These are phyloP conservation scores for Lanmaoa rubissima DNA, from an alignment of 768 basidiomycete genomes.

Conservation along the genomic window DNA sequence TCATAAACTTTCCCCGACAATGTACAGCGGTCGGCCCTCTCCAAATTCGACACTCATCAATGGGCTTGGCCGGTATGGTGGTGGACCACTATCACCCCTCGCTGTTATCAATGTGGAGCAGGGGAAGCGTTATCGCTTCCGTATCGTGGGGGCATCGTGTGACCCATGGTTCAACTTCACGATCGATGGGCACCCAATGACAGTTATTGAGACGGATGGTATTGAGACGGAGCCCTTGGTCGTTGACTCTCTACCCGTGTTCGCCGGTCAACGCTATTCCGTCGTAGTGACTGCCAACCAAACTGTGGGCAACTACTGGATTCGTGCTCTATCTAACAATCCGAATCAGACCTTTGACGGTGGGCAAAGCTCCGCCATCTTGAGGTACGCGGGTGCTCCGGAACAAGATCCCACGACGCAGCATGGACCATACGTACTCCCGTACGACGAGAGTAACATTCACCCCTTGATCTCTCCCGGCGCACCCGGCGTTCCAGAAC, in stretches of 20 bases:
- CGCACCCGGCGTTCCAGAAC: constrained; percentile 34
- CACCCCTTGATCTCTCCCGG: constrained; percentile 29
- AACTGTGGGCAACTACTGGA: constrained; percentile 40
- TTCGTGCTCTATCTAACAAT: constrained; percentile 31
- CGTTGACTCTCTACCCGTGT: constrained; percentile 46
- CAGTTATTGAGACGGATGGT: constrained; percentile 48
- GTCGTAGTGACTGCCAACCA: constrained; percentile 38
- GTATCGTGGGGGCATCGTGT: constrained; percentile 40
- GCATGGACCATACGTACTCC: constrained; percentile 18
- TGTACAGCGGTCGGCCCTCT: constrained; percentile 7
- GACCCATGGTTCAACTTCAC: constrained; percentile 43
- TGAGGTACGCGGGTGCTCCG: constrained; percentile 41
- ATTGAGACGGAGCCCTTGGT: constrained; percentile 36
- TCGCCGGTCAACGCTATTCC: constrained; percentile 51
- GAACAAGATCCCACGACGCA: constrained; percentile 33
- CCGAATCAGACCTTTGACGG: constrained; percentile 25
- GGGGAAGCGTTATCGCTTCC: constrained; percentile 38
- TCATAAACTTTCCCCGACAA: constrained; percentile 11
- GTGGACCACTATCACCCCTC: constrained; percentile 35
- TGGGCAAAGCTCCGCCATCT: constrained; percentile 39
- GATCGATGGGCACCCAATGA: constrained; percentile 45
- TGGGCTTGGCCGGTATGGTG: constrained; percentile 36
- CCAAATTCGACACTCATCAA: constrained; percentile 39
- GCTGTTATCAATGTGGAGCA: constrained; percentile 35
- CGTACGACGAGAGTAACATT: constrained; percentile 37